phyloP scores from a whole-genome alignment of 2,329 filamentous ascomycete genomes.

The Dissoconium aciculare region DNA sequence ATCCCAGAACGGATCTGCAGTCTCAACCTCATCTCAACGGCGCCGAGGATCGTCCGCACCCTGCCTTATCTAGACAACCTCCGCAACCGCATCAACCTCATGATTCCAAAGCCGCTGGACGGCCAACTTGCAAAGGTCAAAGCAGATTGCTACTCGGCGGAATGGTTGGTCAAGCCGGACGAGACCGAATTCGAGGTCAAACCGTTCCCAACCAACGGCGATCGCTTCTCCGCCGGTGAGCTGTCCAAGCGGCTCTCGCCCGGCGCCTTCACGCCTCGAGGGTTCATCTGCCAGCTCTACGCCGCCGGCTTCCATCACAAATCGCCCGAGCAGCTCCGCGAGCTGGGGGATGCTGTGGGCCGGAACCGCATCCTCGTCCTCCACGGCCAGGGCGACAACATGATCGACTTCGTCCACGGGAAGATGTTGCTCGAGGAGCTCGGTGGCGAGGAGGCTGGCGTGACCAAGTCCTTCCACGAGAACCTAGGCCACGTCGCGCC shows the following conservation, averaged over 20 bases:
- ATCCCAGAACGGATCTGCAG: constrained; percentile 35
- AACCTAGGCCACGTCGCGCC: constrained; percentile 62
- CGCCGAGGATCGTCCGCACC: constrained; percentile 33
- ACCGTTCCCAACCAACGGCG: constrained; percentile 58
- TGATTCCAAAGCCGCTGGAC: constrained; percentile 57
- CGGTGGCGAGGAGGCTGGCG: constrained; percentile 39
- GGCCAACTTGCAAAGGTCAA: constrained; percentile 50
- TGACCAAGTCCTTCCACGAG: constrained; percentile 47
- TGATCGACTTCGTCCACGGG: constrained; percentile 61
- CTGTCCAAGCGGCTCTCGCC: constrained; percentile 52
- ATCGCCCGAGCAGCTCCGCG: constrained; percentile 46
- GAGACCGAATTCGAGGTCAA: constrained; percentile 28
- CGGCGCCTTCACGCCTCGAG: constrained; percentile 45
- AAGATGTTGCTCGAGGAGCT: constrained; percentile 52
- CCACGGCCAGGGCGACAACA: constrained; percentile 57
- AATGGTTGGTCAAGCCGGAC: constrained; percentile 51
- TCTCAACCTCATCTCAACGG: constrained; percentile 37
- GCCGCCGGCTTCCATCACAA: constrained; percentile 73
- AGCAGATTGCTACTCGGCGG: constrained; percentile 47
- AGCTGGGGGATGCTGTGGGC: constrained; percentile 54
- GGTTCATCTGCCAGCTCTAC: constrained; percentile 62
- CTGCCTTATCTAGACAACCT: constrained; percentile 48
- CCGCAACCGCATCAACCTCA: constrained; percentile 39
- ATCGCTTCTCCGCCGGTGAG: constrained; percentile 70
- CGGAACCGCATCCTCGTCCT: constrained; percentile 60